Base-by-base conservation (phyloP, 2,329 filamentous ascomycete species). In the Malbranchea zuffiana region DNA sequence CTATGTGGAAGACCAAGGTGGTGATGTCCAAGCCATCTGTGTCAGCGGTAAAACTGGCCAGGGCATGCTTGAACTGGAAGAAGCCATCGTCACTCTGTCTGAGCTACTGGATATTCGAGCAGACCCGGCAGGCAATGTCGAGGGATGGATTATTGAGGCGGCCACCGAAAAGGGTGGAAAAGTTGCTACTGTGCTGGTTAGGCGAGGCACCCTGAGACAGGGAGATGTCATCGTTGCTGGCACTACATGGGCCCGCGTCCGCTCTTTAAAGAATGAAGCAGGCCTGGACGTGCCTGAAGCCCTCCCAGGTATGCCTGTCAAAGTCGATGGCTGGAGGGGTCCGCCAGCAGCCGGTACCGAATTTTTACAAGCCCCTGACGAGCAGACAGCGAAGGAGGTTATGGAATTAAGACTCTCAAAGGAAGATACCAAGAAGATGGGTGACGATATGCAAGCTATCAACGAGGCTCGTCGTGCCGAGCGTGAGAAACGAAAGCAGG, bases 81-180 rank as follows among this genome's bases (percentile, higher is more conserved):
- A 98, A 65, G 86, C 82, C 32, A 84, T 88, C 32, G 65, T 90
- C 15, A 80, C 84, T 0, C 71, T 94, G 4, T 82, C 86, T 1
- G 90, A 98, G 55, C 77, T 96, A 47, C 72, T 95, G 8, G 90
- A 98, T 50, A 80, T 92, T 51, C 80, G 88, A 30, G 84, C 88
- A 18, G 83, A 93, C 49, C 59, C 59, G 0, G 72, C 82, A 44
- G 82, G 85, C 13, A 72, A 75, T 54, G 84, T 80, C 5, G 90
- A 98, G 63, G 90, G 90, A 11, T 95, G 87, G 84, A 72, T 98
- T 12, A 72, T 98, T 4, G 90, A 98, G 64, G 85, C 84, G 26
- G 84, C 82, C 37, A 82, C 92, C 11, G 95, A 93, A 63, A 73
- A 75, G 12, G 74, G 78, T 25, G 90, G 90, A 25, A 83, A 83